Conservation (phyloP, 1,284 basidiomycete genomes). For the Ganoderma sp. region DNA sequence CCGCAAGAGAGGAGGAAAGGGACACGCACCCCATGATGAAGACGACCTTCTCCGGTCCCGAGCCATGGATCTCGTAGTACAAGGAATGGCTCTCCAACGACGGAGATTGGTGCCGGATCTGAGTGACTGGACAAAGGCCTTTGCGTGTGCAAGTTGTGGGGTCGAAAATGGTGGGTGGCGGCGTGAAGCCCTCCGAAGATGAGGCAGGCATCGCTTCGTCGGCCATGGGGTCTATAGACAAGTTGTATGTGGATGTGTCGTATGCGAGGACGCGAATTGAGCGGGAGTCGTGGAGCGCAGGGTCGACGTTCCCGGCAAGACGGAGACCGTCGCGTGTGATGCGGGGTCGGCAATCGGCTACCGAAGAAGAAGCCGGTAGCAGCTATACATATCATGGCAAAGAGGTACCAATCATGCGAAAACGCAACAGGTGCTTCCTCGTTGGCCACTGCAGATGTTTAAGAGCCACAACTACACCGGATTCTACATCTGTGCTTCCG, state of each 20-base stretch:
- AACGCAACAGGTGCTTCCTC: too few relatives aligned
- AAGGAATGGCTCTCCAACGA: conserved; percentile 69
- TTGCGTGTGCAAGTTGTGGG: conserved; percentile 63
- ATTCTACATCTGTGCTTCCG: too few relatives aligned
- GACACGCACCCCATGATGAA: conserved; percentile 70
- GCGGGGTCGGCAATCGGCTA: not conserved
- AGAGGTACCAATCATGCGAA: too few relatives aligned
- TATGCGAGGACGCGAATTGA: not conserved
- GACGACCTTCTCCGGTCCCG: conserved; percentile 64
- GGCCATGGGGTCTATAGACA: not conserved
- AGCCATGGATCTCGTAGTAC: conserved; percentile 79
- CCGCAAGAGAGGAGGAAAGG: not conserved
- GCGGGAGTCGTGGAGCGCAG: not conserved
- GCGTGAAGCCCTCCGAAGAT: conserved; percentile 14
- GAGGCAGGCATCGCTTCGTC: conserved; percentile 21
- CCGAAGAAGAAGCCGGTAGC: not conserved
- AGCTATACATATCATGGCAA: too few relatives aligned
- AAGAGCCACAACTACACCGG: too few relatives aligned
- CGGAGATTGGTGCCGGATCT: conserved; percentile 55
- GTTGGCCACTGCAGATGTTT: too few relatives aligned
- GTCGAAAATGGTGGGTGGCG: conserved; percentile 54
- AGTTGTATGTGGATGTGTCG: not conserved
- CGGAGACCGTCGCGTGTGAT: not conserved
- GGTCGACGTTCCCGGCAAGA: not conserved
- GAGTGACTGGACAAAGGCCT: conserved; percentile 75